Percentiles rank a stretch among this genome's conserved stretches.
Evolutionary conservation across 176 grass and related monocot genomes (phyloP).

Genomic region (Chloris gayana): DNA sequence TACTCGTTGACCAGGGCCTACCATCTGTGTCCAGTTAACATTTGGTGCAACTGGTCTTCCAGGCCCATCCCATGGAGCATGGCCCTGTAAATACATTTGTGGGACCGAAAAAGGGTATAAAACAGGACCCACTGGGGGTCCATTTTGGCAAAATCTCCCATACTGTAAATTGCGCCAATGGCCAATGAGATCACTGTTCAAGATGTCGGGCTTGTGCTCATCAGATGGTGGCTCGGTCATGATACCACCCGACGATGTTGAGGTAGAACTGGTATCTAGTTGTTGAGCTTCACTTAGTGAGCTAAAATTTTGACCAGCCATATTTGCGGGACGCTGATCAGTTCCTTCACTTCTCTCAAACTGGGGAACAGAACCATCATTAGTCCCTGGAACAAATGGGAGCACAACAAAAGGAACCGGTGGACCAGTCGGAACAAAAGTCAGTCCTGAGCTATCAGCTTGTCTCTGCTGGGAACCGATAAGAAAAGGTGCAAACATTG

Average conservation of each 20-base stretch:
- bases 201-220: conserved; percentile 75
- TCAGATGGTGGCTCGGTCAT: conserved; percentile 49
- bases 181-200: conserved; percentile 71
- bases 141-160: conserved; percentile 73
- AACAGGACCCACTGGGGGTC: conserved; percentile 39
- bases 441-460: conserved; percentile 60
- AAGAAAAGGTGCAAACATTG: conserved; percentile 68
- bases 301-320: conserved; percentile 49
- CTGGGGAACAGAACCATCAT: conserved; percentile 53
- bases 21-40: conserved; percentile 66
- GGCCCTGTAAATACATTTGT: conserved; percentile 55
- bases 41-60: conserved; percentile 66
- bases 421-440: conserved; percentile 76
- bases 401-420: conserved; percentile 63
- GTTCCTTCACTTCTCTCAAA: conserved; percentile 60
- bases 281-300: conserved; percentile 49
- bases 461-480: conserved; percentile 68
- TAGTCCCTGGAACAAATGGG: conserved; percentile 51
- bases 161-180: conserved; percentile 74
- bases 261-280: conserved; percentile 44
- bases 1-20: conserved; percentile 47
- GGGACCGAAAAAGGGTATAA: conserved; percentile 50
- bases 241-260: conserved; percentile 47
- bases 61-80: conserved; percentile 74
- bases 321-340: conserved; percentile 52